Conservation (phyloP, 176 grass and related monocot genomes). For the Thalia dealbata region DNA sequence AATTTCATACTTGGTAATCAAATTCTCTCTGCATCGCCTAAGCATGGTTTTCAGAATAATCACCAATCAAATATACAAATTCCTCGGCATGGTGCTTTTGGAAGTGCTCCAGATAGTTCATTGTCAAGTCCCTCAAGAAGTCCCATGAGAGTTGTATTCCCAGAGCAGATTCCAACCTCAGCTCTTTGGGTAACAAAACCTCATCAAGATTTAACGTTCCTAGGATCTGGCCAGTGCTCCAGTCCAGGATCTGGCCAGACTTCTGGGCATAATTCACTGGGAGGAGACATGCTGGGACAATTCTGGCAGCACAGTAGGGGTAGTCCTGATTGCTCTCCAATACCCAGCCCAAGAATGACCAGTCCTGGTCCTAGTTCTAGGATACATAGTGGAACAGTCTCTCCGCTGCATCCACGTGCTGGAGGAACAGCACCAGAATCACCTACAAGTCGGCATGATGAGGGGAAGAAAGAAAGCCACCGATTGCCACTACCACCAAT, state of each 20-base stretch:
- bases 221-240: conserved; percentile 93
- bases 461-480: conserved; percentile 82
- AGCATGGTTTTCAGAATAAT: conserved; percentile 33
- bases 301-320: conserved; percentile 82
- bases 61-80: conserved; percentile 49
- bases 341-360: conserved; percentile 87
- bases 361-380: conserved; percentile 90
- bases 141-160: conserved; percentile 60
- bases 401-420: conserved; percentile 85
- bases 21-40: conserved; percentile 48
- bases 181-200: conserved; percentile 71
- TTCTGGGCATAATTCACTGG: conserved; percentile 95
- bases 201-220: conserved; percentile 60
- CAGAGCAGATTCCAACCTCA: conserved; percentile 79
- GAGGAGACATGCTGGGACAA: conserved; percentile 83
- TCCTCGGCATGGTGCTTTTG: conserved; percentile 42
- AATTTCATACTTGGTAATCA: conserved; percentile 43
- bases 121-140: conserved; percentile 91
- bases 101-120: conserved; percentile 85
- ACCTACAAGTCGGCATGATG: conserved; percentile 58
- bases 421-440: conserved; percentile 70
- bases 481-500: conserved; percentile 75
- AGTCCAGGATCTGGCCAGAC: conserved; percentile 96
- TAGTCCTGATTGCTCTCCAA: conserved; percentile 86
- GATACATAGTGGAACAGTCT: conserved; percentile 86